phyloP scores from a whole-genome alignment of 2,329 filamentous ascomycete genomes.

The Aspergillus tanneri region DNA sequence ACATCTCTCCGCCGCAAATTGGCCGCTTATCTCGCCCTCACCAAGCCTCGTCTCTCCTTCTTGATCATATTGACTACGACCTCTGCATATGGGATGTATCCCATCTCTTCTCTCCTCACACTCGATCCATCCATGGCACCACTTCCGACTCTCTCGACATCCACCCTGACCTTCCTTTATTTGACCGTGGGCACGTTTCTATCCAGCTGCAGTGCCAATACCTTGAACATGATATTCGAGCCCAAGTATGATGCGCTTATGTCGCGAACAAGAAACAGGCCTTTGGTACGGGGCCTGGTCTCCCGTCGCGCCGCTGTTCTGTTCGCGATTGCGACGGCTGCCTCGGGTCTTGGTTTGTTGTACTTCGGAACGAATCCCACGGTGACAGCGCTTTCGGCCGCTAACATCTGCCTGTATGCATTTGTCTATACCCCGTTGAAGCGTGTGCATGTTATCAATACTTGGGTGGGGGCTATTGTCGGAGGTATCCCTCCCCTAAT shows the following conservation, averaged over 20 bases:
- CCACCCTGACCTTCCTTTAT: constrained; percentile 86
- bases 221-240: constrained; percentile 97
- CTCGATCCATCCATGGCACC: constrained; percentile 69
- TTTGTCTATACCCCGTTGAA: constrained; percentile 93
- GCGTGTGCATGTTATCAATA: constrained; percentile 80
- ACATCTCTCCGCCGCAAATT: constrained; percentile 64
- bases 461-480: constrained; percentile 90
- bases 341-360: constrained; percentile 67
- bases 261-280: constrained; percentile 87
- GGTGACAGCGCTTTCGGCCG: constrained; percentile 76
- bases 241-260: constrained; percentile 86
- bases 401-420: constrained; percentile 87
- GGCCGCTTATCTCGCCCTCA: constrained; percentile 81
- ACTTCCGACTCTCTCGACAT: constrained; percentile 63
- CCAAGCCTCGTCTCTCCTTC: constrained; percentile 91
- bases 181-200: constrained; percentile 85
- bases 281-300: constrained; percentile 79
- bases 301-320: constrained; percentile 67
- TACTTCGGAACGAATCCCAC: constrained; percentile 94
- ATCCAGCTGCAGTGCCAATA: constrained; percentile 86
- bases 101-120: constrained; percentile 79
- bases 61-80: constrained; percentile 90
- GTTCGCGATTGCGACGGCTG: constrained; percentile 75
- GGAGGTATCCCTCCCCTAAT: constrained; percentile 93
- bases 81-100: constrained; percentile 88